phyloP scores from a whole-genome alignment of 2,329 filamentous ascomycete genomes.

The Sporothrix humicola region DNA sequence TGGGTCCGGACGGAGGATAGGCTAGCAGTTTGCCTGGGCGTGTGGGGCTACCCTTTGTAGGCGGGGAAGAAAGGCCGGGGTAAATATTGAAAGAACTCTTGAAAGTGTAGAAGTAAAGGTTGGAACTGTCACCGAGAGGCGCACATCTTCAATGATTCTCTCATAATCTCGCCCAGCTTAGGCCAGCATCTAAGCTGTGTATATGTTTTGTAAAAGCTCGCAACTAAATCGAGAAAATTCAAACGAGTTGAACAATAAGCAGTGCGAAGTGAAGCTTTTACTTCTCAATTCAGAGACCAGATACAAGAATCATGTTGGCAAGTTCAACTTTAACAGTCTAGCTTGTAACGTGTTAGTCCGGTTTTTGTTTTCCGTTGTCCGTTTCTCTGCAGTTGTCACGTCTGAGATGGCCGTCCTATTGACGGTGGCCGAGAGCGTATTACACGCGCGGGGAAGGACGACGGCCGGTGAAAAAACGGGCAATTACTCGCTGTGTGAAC shows the following conservation, averaged over 20 bases:
- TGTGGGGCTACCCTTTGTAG: not conserved
- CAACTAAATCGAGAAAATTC: not conserved
- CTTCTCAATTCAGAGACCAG: no score
- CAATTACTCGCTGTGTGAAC: not conserved
- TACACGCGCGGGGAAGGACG: slow-evolving; percentile 10
- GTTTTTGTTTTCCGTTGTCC: slow-evolving; percentile 21
- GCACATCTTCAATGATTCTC: not conserved
- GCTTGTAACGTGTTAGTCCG: not conserved
- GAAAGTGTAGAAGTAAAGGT: not conserved
- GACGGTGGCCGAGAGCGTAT: not conserved
- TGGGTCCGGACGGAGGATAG: slow-evolving; percentile 22
- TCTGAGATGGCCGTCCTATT: not conserved
- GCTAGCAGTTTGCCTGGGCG: slow-evolving; percentile 12
- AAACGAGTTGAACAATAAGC: no score
- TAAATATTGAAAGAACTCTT: not conserved
- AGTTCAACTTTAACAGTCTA: not conserved
- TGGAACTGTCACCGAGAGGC: not conserved
- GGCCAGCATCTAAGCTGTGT: not conserved
- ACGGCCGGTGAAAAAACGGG: not conserved
- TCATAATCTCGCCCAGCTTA: not conserved
- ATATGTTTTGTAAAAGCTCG: not conserved
- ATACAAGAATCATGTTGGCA: no score
- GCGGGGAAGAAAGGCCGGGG: not conserved
- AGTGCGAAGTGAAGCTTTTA: not conserved
- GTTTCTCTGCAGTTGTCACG: not conserved